Conservation (phyloP, 192 early-diverging fungal species). For the Podochytrium sp. region DNA sequence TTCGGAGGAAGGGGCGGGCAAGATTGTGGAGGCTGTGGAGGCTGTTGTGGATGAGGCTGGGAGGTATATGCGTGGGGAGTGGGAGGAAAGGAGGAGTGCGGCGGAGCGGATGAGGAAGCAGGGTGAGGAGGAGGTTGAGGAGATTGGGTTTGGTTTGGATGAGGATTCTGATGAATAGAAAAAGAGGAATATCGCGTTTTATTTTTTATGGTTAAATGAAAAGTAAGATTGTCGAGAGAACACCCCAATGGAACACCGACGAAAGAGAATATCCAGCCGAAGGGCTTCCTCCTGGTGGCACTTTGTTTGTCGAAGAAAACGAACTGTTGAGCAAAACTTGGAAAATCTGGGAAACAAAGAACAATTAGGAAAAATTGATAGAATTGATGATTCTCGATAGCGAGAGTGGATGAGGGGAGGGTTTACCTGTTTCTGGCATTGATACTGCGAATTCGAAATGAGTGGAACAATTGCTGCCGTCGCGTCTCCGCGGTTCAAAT, state of each 20-base stretch:
- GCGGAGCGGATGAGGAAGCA: constrained; percentile 1
- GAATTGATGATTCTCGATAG: too few species aligned
- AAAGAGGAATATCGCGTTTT: neutral
- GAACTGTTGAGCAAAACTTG: neutral
- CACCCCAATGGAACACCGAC: too few species aligned
- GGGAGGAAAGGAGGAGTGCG: neutral
- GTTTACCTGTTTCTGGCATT: constrained; percentile 7
- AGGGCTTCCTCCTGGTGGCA: neutral
- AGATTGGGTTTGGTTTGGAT: neutral
- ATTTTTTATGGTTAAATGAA: neutral
- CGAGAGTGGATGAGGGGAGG: too few species aligned
- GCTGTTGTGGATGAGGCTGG: constrained; percentile 7
- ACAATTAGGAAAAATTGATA: too few species aligned
- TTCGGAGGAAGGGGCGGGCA: neutral
- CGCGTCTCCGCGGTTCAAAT: constrained; percentile 39
- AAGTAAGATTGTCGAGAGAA: too few species aligned
- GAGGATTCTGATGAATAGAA: neutral
- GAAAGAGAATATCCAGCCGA: too few species aligned
- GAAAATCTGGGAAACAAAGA: neutral
- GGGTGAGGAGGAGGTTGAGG: neutral
- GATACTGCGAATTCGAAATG: constrained; percentile 10
- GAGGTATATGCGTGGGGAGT: neutral
- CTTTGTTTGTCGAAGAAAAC: neutral
- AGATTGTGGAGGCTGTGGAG: neutral
- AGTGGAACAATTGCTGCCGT: neutral